Evolutionary conservation across 495 filamentous ascomycete genomes (phyloP).

Genomic region (Penicillium mononematosum): DNA sequence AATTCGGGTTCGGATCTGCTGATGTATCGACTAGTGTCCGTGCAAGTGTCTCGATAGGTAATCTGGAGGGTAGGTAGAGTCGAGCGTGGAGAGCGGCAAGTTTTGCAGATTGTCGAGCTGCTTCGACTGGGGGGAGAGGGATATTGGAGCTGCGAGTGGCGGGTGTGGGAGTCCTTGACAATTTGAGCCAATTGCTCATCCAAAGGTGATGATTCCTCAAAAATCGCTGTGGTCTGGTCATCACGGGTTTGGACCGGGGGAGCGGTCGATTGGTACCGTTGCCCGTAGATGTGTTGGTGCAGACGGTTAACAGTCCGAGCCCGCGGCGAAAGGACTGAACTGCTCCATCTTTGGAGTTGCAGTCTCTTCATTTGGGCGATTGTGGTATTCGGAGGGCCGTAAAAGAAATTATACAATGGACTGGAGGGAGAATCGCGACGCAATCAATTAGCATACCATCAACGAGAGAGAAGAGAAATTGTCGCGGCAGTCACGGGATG

Average conservation of each 20-base stretch:
- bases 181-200: conserved; percentile 17
- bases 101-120: conserved; percentile 76
- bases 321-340: conserved; percentile 62
- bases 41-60: conserved; percentile 83
- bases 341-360: conserved; percentile 68
- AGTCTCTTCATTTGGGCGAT: conserved; percentile 64
- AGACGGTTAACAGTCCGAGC: conserved; percentile 50
- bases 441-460: conserved; percentile 21
- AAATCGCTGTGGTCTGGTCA: conserved; percentile 10
- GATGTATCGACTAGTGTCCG: conserved; percentile 81
- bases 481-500: conserved; percentile 47
- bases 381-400: conserved; percentile 13
- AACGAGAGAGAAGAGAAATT: conserved; percentile 47
- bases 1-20: conserved; percentile 69
- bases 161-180: conserved; percentile 21
- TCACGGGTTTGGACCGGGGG: conserved; percentile 30
- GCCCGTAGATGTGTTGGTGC: conserved; percentile 41
- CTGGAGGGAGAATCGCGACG: conserved; percentile 19
- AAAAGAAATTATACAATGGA: conserved; percentile 16
- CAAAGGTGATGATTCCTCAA: conserved; percentile 16
- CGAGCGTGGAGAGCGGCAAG: conserved; percentile 92
- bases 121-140: conserved; percentile 66
- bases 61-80: conserved; percentile 73
- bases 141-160: conserved; percentile 40
- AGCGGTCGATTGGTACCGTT: conserved; percentile 42